These are phyloP conservation scores for Prototheca wickerhamii DNA, from an alignment of 163 green algal genomes.

Conservation along the genomic window DNA sequence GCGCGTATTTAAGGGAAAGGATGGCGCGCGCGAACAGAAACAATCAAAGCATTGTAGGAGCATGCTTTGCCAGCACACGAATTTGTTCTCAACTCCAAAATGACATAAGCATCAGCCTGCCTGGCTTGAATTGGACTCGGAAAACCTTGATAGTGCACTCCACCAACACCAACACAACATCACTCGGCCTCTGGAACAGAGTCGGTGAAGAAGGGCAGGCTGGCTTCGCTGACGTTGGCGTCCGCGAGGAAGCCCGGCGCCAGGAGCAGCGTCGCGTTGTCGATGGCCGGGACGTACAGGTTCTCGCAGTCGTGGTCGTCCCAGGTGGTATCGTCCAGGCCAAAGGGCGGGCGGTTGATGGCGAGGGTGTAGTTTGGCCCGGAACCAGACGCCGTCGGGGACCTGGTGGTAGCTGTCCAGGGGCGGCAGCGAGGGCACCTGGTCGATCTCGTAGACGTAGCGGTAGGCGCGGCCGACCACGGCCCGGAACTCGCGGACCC, in stretches of 20 bases:
- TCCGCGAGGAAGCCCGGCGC: neutral
- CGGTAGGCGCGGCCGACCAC: conserved; percentile 5
- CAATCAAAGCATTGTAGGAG: no score
- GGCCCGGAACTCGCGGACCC: neutral
- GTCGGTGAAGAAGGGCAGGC: neutral
- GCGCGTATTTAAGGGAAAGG: no score
- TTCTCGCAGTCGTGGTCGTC: conserved; percentile 8
- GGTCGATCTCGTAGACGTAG: conserved; percentile 1
- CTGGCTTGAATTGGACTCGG: no score
- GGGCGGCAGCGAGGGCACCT: conserved; percentile 6
- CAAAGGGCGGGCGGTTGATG: conserved; percentile 2
- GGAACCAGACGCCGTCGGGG: conserved; percentile 6
- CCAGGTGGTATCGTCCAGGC: neutral
- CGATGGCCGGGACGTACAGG: conserved; percentile 5
- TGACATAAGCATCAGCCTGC: no score
- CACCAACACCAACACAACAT: neutral
- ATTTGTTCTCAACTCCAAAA: no score
- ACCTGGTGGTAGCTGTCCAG: conserved; percentile 9
- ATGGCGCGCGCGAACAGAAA: no score
- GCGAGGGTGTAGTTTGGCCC: conserved; percentile 1
- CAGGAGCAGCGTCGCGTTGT: neutral
- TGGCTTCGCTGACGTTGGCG: neutral
- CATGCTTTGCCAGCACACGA: no score
- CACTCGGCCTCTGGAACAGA: no score
- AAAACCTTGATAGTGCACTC: neutral